Evolutionary conservation across 306 rosid species (phyloP), one percentile per base, ranked within the genome.

Genomic region (Betula pendula): DNA sequence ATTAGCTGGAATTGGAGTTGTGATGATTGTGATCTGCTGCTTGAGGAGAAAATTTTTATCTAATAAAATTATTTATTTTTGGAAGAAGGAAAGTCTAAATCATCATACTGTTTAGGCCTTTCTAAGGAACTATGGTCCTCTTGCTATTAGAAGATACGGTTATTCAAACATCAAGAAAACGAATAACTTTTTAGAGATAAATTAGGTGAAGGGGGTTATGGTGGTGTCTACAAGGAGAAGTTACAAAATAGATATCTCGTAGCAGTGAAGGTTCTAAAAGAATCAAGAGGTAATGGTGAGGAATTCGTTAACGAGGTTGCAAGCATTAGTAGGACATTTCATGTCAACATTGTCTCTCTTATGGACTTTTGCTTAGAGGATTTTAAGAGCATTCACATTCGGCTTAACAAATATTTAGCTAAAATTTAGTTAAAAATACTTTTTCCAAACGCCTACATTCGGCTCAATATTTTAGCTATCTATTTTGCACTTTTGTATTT

Each of bases 151-250:
- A 47, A 79, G 75, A 3, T 79, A 79, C 27, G 55, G 5, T 4
- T 55, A 67, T 24, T 53, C 1, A 40, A 22, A 67, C 19, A 20
- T 79, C 5, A 79, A 79, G 70, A 73, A 67, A 31, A 73, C 73
- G 75, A 44, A 79, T 44, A 55, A 52, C 3, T 79, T 69, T 73
- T 79, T 15, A 51, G 31, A 53, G 52, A 71, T 14, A 86, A 81
- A 70, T 63, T 86, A 51, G 90, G 87, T 1, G 80, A 76, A 25
- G 87, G 90, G 17, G 87, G 84, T 3, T 86, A 72, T 60, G 87
- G 85, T 3, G 35, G 72, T n/a, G 87, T 86, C 2, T 77, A 80
- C 51, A 86, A 77, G 50, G 88, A 86, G 0, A 66, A 74, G 13
- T 43, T 79, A 24, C 71, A 51, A 0, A 81, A 87, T 31, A 81